Percentiles rank a stretch among this genome's conserved stretches.
phyloP scores from a whole-genome alignment of 306 rosid species.

The Coriaria nepalensis region DNA sequence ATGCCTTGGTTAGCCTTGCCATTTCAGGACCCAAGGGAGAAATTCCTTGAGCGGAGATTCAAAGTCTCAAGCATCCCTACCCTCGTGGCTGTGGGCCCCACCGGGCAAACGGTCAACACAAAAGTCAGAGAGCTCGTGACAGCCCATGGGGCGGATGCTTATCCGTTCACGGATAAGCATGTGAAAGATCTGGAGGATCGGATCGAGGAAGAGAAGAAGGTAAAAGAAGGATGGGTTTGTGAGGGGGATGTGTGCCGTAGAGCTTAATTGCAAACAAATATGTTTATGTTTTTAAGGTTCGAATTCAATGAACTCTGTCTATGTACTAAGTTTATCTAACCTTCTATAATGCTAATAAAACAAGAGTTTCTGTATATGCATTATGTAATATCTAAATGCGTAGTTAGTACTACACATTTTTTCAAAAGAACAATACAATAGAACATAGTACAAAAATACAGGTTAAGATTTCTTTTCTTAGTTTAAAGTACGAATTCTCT shows the following conservation, averaged over 20 bases:
- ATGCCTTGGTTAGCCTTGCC: conserved; percentile 48
- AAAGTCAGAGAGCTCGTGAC: conserved; percentile 18
- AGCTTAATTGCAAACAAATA: conserved; percentile 6
- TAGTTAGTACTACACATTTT: too few species aligned
- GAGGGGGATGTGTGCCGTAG: conserved; percentile 29
- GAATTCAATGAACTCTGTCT: too few species aligned
- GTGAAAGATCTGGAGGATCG: conserved; percentile 22
- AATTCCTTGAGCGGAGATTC: conserved; percentile 16
- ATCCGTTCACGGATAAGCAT: conserved; percentile 31
- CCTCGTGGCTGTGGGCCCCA: conserved; percentile 20
- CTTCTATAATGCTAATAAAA: too few species aligned
- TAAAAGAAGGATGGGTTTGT: conserved; percentile 22
- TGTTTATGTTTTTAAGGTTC: too few species aligned
- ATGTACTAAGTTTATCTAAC: too few species aligned
- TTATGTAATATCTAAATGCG: too few species aligned
- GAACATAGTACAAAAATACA: too few species aligned
- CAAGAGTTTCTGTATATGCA: too few species aligned
- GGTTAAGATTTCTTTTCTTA: too few species aligned
- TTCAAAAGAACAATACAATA: too few species aligned
- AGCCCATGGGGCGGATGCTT: conserved; percentile 28
- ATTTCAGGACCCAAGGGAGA: conserved; percentile 29
- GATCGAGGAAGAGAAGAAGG: conserved; percentile 10
- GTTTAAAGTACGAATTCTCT: not conserved
- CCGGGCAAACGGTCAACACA: conserved; percentile 17
- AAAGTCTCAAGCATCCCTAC: conserved; percentile 28